phyloP scores from a whole-genome alignment of 73 alveolate species.

The Symbiodinium pilosum region DNA sequence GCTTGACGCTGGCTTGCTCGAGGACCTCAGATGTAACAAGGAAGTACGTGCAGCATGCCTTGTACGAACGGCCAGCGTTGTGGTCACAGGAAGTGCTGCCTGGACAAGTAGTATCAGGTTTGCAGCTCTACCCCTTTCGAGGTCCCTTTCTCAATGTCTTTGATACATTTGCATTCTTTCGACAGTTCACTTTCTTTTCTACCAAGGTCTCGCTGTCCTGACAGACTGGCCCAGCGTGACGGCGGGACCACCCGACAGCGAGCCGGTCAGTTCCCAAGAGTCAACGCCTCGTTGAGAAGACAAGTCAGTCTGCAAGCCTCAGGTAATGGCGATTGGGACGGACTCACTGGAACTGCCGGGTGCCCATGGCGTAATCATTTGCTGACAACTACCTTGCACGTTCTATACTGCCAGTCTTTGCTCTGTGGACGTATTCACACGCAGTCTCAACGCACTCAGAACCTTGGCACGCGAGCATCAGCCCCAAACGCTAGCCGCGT shows the following conservation, averaged over 20 bases:
- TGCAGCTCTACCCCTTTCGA: slow-evolving; percentile 67
- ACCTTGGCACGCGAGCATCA: background rate
- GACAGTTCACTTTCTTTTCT: background rate
- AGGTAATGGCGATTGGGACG: slow-evolving; percentile 73
- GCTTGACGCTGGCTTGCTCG: slow-evolving; percentile 60
- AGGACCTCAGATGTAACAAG: background rate
- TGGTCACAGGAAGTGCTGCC: slow-evolving; percentile 58
- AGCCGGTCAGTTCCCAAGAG: background rate
- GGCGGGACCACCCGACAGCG: slow-evolving; percentile 35
- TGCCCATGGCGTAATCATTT: too few relatives aligned
- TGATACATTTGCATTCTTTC: background rate
- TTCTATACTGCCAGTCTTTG: too few relatives aligned
- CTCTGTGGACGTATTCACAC: too few relatives aligned
- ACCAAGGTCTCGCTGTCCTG: slow-evolving; percentile 22
- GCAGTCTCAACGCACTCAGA: too few relatives aligned
- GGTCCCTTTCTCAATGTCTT: background rate
- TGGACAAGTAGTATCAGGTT: slow-evolving; percentile 15
- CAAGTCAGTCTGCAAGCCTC: background rate
- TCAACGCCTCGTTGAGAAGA: too few relatives aligned
- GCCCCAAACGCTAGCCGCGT: background rate
- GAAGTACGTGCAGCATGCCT: background rate
- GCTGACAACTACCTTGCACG: too few relatives aligned
- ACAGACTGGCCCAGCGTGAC: slow-evolving; percentile 83
- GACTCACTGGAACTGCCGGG: slow-evolving; percentile 51
- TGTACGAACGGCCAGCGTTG: background rate